phyloP scores from a whole-genome alignment of 1,284 basidiomycete genomes.

The Fistulina hepatica region DNA sequence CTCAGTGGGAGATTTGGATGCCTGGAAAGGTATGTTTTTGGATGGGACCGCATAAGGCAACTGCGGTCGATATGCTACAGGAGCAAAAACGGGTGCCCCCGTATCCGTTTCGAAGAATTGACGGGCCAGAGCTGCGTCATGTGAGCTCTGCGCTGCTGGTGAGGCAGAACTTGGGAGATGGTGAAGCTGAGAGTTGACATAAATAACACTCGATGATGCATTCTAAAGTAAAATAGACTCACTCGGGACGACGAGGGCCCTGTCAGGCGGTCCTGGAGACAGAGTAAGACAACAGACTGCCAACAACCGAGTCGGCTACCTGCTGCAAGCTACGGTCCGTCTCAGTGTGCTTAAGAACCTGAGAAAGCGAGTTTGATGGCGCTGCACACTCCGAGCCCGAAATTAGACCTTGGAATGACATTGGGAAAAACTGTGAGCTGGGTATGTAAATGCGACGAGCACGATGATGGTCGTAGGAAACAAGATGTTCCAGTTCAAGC shows the following conservation, averaged over 20 bases:
- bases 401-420: conserved; percentile 74
- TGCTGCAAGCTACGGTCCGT: conserved; percentile 83
- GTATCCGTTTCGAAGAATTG: conserved; percentile 59
- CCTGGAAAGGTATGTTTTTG: conserved; percentile 12
- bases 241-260: conserved; percentile 65
- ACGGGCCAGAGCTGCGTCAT: conserved; percentile 63
- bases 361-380: conserved; percentile 78
- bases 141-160: conserved; percentile 29
- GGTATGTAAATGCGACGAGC: too few relatives aligned
- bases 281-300: neutral
- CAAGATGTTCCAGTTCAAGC: too few relatives aligned
- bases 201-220: conserved; percentile 3
- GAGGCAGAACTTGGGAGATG: conserved; percentile 52
- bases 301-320: conserved; percentile 29
- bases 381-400: conserved; percentile 88
- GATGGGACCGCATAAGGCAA: conserved; percentile 16
- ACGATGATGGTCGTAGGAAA: too few relatives aligned
- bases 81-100: conserved; percentile 12
- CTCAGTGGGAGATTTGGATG: conserved; percentile 6
- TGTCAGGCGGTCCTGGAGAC: conserved; percentile 55
- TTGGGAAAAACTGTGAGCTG: too few relatives aligned
- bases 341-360: conserved; percentile 87
- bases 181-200: conserved; percentile 40
- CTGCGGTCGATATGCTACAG: conserved; percentile 22
- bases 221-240: conserved; percentile 12